A percentile compares a stretch with the other conserved stretches of the same genome.
phyloP scores from a whole-genome alignment of 1,284 basidiomycete species.

The Trichosporon asahii region DNA sequence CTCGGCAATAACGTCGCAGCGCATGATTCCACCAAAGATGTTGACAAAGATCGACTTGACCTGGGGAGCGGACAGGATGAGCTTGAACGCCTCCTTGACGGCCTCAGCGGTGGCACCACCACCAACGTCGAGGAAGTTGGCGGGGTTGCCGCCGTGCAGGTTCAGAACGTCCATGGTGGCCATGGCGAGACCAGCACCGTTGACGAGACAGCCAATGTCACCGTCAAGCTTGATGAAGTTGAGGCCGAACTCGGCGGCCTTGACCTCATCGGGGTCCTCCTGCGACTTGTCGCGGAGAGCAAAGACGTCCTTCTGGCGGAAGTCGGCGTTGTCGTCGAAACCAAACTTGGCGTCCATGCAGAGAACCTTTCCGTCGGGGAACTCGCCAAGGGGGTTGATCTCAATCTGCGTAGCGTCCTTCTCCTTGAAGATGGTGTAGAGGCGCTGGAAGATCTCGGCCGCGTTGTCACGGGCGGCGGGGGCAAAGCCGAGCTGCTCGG shows the following conservation, averaged over 20 bases:
- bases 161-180: constrained; percentile 99
- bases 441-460: constrained; percentile 87
- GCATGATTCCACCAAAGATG: constrained; percentile 90
- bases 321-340: constrained; percentile 98
- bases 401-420: constrained; percentile 99
- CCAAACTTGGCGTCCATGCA: constrained; percentile 99
- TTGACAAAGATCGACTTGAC: constrained; percentile 99
- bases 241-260: constrained; percentile 76
- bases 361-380: constrained; percentile 85
- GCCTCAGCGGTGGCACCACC: constrained; percentile 97
- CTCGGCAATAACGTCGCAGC: constrained; percentile 92
- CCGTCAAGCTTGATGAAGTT: constrained; percentile 99
- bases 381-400: constrained; percentile 98
- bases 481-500: constrained; percentile 85
- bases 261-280: constrained; percentile 95
- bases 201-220: constrained; percentile 95
- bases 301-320: constrained; percentile 92
- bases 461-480: constrained; percentile 72
- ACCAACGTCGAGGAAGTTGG: constrained; percentile 95
- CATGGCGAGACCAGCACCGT: constrained; percentile 99
- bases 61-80: constrained; percentile 81
- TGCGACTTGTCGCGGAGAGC: constrained; percentile 86
- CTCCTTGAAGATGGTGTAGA: constrained; percentile 97
- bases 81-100: constrained; percentile 98
- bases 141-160: constrained; percentile 90